Percentiles rank a stretch among this genome's conserved stretches.
These are phyloP conservation scores for Aureobasidium leucospermi DNA, from an alignment of 2,329 filamentous ascomycete genomes.

Conservation along the genomic window DNA sequence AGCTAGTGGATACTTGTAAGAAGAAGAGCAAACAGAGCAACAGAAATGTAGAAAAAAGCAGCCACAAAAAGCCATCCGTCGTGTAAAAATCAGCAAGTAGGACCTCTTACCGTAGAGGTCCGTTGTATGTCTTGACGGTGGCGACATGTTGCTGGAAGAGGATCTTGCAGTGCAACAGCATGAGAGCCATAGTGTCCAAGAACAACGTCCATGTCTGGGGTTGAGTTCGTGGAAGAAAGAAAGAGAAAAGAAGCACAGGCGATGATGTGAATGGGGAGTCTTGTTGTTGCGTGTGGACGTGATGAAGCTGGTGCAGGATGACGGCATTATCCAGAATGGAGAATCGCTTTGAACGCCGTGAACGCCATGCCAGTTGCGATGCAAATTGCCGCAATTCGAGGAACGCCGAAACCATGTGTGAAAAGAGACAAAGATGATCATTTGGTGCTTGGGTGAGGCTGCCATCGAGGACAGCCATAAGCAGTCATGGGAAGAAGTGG, in stretches of 20 bases:
- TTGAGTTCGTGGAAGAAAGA: background rate
- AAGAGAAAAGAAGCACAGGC: background rate
- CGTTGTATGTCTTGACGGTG: background rate
- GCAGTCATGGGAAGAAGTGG: background rate
- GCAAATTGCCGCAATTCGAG: conserved; percentile 1
- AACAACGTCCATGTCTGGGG: background rate
- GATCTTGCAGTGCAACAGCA: background rate
- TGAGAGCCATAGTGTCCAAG: conserved; percentile 6
- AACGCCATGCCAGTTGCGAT: conserved; percentile 13
- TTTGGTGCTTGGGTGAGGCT: background rate
- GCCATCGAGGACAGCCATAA: background rate
- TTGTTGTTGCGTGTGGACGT: conserved; percentile 11
- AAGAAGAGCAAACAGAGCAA: conserved; percentile 8
- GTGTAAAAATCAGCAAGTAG: background rate
- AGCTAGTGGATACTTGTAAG: conserved; percentile 10
- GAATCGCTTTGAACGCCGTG: conserved; percentile 12
- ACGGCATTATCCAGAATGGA: conserved; percentile 12
- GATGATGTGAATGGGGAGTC: conserved; percentile 3
- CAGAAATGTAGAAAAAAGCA: conserved; percentile 9
- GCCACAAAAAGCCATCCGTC: background rate
- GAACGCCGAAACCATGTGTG: conserved; percentile 11
- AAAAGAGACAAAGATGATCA: conserved; percentile 8
- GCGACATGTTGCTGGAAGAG: background rate
- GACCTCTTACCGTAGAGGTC: background rate
- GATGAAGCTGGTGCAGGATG: background rate